phyloP scores from a whole-genome alignment of 1,284 basidiomycete genomes.

The Bondarzewia mesenterica region DNA sequence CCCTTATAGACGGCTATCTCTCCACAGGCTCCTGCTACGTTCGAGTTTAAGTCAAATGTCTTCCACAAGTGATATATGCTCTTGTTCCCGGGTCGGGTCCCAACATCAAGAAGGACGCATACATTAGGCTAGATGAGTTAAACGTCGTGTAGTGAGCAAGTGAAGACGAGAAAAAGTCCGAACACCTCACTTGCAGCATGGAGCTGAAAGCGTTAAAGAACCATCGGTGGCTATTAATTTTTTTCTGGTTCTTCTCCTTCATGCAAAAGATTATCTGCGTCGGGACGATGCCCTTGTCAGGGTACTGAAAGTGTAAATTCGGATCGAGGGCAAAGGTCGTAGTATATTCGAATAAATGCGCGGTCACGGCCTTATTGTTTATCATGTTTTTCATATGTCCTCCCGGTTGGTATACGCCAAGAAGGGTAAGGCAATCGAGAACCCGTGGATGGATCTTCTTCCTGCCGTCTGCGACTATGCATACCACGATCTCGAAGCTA shows the following conservation, averaged over 20 bases:
- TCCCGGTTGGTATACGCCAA: conserved; percentile 72
- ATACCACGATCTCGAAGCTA: conserved; percentile 36
- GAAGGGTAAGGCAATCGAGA: conserved; percentile 77
- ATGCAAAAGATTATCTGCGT: conserved; percentile 93
- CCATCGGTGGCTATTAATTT: conserved; percentile 93
- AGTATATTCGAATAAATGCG: conserved; percentile 95
- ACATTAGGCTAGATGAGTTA: conserved; percentile 62
- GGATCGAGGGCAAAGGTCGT: conserved; percentile 70
- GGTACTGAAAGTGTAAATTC: conserved; percentile 72
- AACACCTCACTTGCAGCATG: conserved; percentile 31
- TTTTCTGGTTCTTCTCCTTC: conserved; percentile 90
- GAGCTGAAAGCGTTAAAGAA: conserved; percentile 86
- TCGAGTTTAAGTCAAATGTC: conserved; percentile 92
- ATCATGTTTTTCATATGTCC: conserved; percentile 90
- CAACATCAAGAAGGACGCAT: conserved; percentile 91
- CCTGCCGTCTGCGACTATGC: conserved; percentile 68
- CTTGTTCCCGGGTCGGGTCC: conserved; percentile 85
- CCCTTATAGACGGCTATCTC: conserved; percentile 93
- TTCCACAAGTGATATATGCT: conserved; percentile 97
- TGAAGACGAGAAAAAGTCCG: not conserved
- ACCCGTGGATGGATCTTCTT: conserved; percentile 83
- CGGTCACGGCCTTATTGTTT: conserved; percentile 79
- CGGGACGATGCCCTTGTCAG: conserved; percentile 76
- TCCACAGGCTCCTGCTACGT: conserved; percentile 95
- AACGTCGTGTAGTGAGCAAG: not conserved